Evolutionary conservation across 2,329 filamentous ascomycete genomes (phyloP).

Genomic region (Cladosporium sp.): DNA sequence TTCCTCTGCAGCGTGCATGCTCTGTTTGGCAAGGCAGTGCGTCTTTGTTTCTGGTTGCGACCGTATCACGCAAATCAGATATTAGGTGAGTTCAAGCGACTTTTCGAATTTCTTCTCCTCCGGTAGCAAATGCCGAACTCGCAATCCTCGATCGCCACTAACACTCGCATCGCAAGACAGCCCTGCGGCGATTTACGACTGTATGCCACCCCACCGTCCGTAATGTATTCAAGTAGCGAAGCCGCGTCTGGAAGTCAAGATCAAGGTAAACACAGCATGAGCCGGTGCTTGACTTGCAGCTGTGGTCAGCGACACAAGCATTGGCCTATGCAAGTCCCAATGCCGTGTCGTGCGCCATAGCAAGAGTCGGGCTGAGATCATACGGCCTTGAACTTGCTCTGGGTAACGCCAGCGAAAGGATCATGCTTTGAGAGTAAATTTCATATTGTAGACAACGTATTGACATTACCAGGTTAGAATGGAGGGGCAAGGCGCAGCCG

Average conservation of each 20-base stretch:
- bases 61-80: no score
- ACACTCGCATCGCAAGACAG: neutral
- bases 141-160: no score
- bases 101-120: no score
- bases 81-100: no score
- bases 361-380: slow-evolving; percentile 42
- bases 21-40: no score
- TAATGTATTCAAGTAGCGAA: slow-evolving; percentile 12
- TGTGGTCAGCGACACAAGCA: neutral
- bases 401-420: slow-evolving; percentile 52
- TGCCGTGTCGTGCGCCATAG: neutral
- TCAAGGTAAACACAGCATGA: slow-evolving; percentile 27
- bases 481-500: slow-evolving; percentile 13
- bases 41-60: no score
- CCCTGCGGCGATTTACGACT: neutral
- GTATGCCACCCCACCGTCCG: slow-evolving; percentile 9
- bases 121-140: no score
- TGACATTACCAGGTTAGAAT: slow-evolving; percentile 35
- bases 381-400: slow-evolving; percentile 53
- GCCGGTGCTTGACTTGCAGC: slow-evolving; percentile 29
- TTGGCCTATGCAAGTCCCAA: slow-evolving; percentile 32
- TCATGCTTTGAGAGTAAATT: slow-evolving; percentile 40
- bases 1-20: neutral
- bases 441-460: slow-evolving; percentile 15
- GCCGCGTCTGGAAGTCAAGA: slow-evolving; percentile 12